phyloP scores from a whole-genome alignment of 1,139 yeast species.

The Suhomyces taliae region DNA sequence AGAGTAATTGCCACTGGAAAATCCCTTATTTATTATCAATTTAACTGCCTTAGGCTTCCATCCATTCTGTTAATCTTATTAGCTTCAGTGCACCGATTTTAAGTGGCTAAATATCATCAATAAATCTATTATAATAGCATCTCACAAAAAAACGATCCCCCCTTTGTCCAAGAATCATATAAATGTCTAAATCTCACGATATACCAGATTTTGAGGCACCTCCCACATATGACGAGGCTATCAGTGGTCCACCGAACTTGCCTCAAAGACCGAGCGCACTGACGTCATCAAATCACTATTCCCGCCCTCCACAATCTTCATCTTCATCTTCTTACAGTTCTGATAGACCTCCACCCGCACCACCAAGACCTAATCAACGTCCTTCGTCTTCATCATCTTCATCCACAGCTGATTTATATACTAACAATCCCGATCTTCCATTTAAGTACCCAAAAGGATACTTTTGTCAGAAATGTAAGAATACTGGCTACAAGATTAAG shows the following conservation, averaged over 20 bases:
- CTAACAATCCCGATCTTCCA: conserved; percentile 44
- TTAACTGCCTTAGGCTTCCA: too few species aligned
- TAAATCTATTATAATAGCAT: too few species aligned
- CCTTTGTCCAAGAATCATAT: too few species aligned
- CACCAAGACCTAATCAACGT: conserved; percentile 6
- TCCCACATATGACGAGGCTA: conserved; percentile 22
- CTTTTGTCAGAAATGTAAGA: conserved; percentile 41
- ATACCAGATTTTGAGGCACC: conserved; percentile 15
- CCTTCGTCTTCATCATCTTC: conserved; percentile 1
- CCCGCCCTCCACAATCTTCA: neutral
- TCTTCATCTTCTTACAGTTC: conserved; percentile 1
- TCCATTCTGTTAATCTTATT: too few species aligned
- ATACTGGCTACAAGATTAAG: conserved; percentile 38
- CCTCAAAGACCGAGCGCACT: conserved; percentile 7
- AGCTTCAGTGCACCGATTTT: too few species aligned
- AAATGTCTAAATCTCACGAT: too few species aligned
- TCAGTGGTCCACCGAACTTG: conserved; percentile 3
- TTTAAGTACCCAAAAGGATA: conserved; percentile 47
- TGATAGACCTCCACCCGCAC: conserved; percentile 7
- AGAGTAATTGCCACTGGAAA: too few species aligned
- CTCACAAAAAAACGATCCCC: too few species aligned
- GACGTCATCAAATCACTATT: neutral
- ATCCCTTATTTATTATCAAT: too few species aligned
- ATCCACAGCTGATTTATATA: conserved; percentile 12
- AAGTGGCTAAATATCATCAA: too few species aligned